These are phyloP conservation scores for Fragosphaeria purpurea DNA, from an alignment of 2,329 filamentous ascomycete species.

Conservation along the genomic window DNA sequence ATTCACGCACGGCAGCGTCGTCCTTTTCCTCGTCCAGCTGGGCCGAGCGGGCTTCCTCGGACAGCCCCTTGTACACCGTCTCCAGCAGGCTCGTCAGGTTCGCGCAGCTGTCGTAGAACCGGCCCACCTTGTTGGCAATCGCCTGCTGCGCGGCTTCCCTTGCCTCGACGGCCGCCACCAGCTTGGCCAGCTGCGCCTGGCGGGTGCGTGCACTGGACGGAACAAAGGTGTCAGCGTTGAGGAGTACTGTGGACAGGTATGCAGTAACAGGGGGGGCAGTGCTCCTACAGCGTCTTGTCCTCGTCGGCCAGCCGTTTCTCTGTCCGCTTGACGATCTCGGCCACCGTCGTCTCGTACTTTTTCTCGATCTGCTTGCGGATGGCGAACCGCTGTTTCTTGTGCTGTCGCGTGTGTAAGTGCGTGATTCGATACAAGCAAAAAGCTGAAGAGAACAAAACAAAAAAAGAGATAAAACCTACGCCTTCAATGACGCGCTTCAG, in stretches of 20 bases:
- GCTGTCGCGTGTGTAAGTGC: conserved; percentile 1
- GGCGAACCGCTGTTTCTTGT: conserved; percentile 13
- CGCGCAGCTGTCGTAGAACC: conserved; percentile 13
- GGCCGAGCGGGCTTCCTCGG: conserved; percentile 11
- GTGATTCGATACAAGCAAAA: no score
- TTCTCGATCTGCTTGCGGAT: conserved; percentile 14
- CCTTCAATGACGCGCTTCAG: conserved; percentile 12
- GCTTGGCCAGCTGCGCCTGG: conserved; percentile 10
- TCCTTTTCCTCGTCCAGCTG: neutral
- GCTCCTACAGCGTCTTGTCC: conserved; percentile 3
- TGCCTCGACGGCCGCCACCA: conserved; percentile 12
- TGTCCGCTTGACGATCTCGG: conserved; percentile 13
- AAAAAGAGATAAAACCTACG: neutral
- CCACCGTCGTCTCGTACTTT: conserved; percentile 11
- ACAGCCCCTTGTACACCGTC: conserved; percentile 12
- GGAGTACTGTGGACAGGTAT: no score
- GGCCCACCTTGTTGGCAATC: conserved; percentile 12
- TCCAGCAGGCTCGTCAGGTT: conserved; percentile 13
- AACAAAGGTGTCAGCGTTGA: neutral
- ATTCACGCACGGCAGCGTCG: no score
- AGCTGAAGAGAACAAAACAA: neutral
- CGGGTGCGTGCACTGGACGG: conserved; percentile 2
- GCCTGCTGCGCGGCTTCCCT: conserved; percentile 14
- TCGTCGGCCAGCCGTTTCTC: conserved; percentile 11
- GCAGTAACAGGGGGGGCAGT: no score